A percentile compares a stretch with the other conserved stretches of the same genome.
These are phyloP conservation scores for Boechera divaricarpa DNA, from an alignment of 345 rosid genomes.

Conservation along the genomic window DNA sequence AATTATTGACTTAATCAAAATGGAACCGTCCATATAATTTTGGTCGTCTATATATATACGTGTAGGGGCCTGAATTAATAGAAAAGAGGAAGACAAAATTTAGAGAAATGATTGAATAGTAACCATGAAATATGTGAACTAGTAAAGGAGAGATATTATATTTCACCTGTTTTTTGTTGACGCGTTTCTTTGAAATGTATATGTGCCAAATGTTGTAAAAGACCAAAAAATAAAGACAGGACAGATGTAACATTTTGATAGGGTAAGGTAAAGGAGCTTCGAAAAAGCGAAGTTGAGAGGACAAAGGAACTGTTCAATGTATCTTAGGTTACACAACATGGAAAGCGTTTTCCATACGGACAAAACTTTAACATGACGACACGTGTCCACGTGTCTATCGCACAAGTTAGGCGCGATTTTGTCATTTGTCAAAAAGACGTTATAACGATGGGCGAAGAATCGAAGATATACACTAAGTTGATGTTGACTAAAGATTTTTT, in stretches of 20 bases:
- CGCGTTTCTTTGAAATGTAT: conserved; percentile 25
- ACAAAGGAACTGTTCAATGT: conserved; percentile 44
- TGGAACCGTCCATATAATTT: neutral
- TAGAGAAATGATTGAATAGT: conserved; percentile 3
- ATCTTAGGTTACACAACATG: conserved; percentile 44
- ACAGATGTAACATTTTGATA: conserved; percentile 10
- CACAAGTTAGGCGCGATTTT: conserved; percentile 41
- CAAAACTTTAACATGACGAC: conserved; percentile 36
- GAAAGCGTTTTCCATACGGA: conserved; percentile 40
- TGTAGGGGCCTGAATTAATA: neutral
- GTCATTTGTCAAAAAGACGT: conserved; percentile 44
- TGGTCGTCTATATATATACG: neutral
- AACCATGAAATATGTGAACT: conserved; percentile 15
- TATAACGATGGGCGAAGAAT: conserved; percentile 16
- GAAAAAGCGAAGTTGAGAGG: conserved; percentile 35
- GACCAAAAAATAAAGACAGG: conserved; percentile 20
- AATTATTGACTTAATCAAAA: neutral
- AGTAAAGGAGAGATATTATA: neutral
- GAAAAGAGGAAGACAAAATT: neutral
- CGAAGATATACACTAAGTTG: conserved; percentile 13
- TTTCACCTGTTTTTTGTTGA: conserved; percentile 42
- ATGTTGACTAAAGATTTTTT: conserved; percentile 39
- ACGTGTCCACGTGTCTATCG: conserved; percentile 45
- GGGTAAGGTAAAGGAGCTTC: conserved; percentile 22
- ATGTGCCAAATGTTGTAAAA: conserved; percentile 31